Base-by-base conservation (phyloP, 1,284 basidiomycete species). In the Pascua guehoae region DNA sequence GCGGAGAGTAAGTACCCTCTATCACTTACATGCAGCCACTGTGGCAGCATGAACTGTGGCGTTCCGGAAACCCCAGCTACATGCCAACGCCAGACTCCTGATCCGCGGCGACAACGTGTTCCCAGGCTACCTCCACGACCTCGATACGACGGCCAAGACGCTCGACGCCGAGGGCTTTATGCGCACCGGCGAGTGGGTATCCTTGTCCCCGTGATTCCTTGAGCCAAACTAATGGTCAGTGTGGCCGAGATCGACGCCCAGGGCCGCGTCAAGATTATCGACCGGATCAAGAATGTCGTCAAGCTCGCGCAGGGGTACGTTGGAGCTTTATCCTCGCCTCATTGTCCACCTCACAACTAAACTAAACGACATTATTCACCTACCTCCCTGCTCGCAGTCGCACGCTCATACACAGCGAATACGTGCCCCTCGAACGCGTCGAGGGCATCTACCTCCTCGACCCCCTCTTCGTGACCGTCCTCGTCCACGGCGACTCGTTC, bases 201-300 rank as follows among this genome's bases (percentile, higher is more conserved):
- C n/a, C 14, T 43, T 32, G 24, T 32, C 24, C 24, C 15, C n/a
- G 15, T 8, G 12, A 10, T 14, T 10, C 17, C 8, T 43, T 15
- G 41, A 43, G n/a, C 15, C 41, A 7, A 17, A 47, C 12, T 39
- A 49, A 38, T 12, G 9, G 8, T 4, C 45, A 71, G 69, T 57
- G 84, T 97, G 60, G 91, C 82, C 15, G 84, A 86, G 67, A 81
- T 98, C 47, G 96, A 98, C 74, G 71, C 80, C 8, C 78, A 73
- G 40, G 92, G 92, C 32, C 85, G 93, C 14, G 72, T 98, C 73
- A 89, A 85, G 79, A 95, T 98, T 71, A 84, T 98, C 54, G 96
- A 98, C 78, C 85, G 95, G 56, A 87, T 98, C 72, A 98, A 98
- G 88, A 96, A 97, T 77, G 91, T 97, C 71, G 89, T 96, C 87